phyloP scores from a whole-genome alignment of 495 filamentous ascomycete species.

The Hypoxylon subgilvum region DNA sequence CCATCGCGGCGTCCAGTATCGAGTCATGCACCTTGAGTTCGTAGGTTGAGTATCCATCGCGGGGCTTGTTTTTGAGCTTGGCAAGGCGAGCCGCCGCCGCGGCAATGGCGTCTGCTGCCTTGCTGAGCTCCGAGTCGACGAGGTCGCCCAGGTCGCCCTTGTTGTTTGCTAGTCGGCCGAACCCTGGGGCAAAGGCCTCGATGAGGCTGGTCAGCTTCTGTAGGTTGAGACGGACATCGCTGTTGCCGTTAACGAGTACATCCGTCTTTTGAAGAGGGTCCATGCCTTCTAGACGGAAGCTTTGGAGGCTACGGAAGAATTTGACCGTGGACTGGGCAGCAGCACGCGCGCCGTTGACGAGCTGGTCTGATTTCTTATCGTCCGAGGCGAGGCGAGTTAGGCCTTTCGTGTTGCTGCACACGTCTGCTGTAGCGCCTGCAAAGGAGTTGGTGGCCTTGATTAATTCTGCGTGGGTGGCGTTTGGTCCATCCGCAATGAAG shows the following conservation, averaged over 20 bases:
- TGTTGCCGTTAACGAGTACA: constrained; percentile 93
- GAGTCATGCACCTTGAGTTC: constrained; percentile 93
- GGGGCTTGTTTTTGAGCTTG: constrained; percentile 90
- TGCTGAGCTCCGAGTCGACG: constrained; percentile 88
- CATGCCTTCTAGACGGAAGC: constrained; percentile 88
- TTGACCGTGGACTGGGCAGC: constrained; percentile 88
- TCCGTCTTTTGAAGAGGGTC: constrained; percentile 89
- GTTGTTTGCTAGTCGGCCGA: constrained; percentile 72
- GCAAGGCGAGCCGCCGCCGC: constrained; percentile 86
- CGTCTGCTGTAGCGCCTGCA: constrained; percentile 87
- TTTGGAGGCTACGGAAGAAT: constrained; percentile 94
- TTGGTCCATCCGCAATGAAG: constrained; percentile 95
- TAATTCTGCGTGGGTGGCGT: constrained; percentile 86
- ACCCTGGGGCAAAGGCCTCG: constrained; percentile 86
- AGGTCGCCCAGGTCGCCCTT: constrained; percentile 90
- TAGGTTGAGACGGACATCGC: constrained; percentile 89
- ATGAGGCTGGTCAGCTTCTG: constrained; percentile 90
- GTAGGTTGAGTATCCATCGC: constrained; percentile 94
- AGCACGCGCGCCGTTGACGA: constrained; percentile 79
- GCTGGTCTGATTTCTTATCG: constrained; percentile 87
- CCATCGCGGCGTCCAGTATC: constrained; percentile 91
- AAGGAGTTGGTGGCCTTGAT: constrained; percentile 93
- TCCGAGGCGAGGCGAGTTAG: constrained; percentile 92
- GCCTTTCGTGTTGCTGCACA: constrained; percentile 94
- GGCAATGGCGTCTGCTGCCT: constrained; percentile 94